Conservation (phyloP, 2,329 filamentous ascomycete genomes). For the Verticillium alfalfae region DNA sequence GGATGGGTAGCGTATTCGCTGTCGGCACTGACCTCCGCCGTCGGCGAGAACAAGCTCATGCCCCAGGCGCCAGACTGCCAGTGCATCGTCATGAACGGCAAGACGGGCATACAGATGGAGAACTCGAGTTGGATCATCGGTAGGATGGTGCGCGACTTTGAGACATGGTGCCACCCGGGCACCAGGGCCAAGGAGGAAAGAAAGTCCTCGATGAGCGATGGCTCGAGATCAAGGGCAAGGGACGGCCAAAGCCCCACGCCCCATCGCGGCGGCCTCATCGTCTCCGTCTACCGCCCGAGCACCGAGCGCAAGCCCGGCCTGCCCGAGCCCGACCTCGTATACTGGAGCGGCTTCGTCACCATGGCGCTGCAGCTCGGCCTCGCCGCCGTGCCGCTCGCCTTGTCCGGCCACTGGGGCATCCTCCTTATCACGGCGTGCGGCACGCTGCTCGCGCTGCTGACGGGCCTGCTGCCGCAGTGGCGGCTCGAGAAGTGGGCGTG, state of each 20-base stretch:
- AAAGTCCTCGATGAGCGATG: conserved; percentile 7
- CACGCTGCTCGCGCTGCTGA: conserved; percentile 25
- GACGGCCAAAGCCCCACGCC: conserved; percentile 6
- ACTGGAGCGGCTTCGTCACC: conserved; percentile 18
- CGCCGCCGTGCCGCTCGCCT: conserved; percentile 22
- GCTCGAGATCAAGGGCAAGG: conserved; percentile 4
- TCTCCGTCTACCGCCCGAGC: conserved; percentile 16
- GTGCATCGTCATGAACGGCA: conserved; percentile 26
- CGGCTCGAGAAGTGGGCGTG: conserved; percentile 35
- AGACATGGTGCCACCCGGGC: conserved; percentile 18
- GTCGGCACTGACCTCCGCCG: conserved; percentile 12
- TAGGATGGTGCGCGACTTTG: conserved; percentile 32
- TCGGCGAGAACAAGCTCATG: conserved; percentile 22
- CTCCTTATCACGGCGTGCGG: conserved; percentile 31
- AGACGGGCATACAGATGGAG: conserved; percentile 25
- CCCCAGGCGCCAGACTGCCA: conserved; percentile 20
- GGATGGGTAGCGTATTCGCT: conserved; percentile 21
- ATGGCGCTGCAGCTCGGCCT: conserved; percentile 25
- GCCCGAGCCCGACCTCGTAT: conserved; percentile 15
- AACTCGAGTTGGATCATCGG: conserved; percentile 37
- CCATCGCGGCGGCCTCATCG: conserved; percentile 17
- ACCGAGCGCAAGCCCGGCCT: neutral
- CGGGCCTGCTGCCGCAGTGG: conserved; percentile 34
- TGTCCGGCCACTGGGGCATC: conserved; percentile 29
- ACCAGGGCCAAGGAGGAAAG: conserved; percentile 3